These are phyloP conservation scores for Pythium aquatile DNA, from an alignment of 352 stramenopile genomes.

Conservation along the genomic window DNA sequence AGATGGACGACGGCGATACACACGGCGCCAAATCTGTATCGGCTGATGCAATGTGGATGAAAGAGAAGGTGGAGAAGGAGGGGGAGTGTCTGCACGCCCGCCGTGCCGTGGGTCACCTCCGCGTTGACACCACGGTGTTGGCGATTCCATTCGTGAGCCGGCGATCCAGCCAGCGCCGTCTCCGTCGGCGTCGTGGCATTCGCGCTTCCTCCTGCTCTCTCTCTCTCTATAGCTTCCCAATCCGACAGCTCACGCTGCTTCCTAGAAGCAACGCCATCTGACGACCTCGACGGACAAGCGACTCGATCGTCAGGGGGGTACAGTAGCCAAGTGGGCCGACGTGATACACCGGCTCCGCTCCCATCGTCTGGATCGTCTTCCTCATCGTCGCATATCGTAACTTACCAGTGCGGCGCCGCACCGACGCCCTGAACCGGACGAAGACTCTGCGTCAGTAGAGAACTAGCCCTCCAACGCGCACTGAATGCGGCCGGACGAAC, in stretches of 20 bases:
- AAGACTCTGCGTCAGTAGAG: not conserved
- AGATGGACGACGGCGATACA: not conserved
- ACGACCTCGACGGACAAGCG: not conserved
- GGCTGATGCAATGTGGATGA: constrained; percentile 2
- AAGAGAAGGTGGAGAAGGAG: too few species aligned
- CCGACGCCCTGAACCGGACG: not conserved
- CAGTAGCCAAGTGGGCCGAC: not conserved
- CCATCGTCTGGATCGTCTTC: not conserved
- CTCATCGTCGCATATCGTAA: constrained; percentile 2
- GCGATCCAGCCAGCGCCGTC: not conserved
- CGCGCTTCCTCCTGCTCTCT: not conserved
- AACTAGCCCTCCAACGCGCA: not conserved
- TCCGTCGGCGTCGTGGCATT: not conserved
- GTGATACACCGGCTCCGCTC: not conserved
- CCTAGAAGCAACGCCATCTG: not conserved
- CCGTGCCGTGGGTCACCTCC: not conserved
- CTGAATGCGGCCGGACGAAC: not conserved
- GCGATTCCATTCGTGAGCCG: not conserved
- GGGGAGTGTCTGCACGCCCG: too few species aligned
- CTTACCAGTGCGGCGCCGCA: not conserved
- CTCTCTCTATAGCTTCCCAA: not conserved
- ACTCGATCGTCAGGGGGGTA: not conserved
- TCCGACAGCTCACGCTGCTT: not conserved
- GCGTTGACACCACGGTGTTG: not conserved
- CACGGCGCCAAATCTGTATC: not conserved